Conservation (phyloP, 371 early-diverging fungal species). For the Paraphysoderma sedebokerense region DNA sequence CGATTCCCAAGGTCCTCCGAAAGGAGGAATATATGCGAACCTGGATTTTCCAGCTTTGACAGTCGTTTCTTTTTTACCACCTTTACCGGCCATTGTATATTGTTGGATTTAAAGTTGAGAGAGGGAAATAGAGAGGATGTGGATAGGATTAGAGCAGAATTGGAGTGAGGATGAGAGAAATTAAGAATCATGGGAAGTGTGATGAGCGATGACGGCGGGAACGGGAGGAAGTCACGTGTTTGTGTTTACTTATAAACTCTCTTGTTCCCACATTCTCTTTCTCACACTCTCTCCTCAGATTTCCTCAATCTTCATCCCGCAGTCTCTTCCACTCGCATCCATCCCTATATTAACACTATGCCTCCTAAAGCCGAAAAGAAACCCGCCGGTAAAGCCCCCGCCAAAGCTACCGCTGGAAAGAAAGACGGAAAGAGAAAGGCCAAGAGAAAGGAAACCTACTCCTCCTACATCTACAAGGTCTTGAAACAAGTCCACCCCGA, state of each 20-base stretch:
- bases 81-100: background rate
- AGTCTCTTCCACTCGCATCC: background rate
- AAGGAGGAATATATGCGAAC: too few relatives aligned
- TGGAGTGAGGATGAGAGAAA: background rate
- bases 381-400: constrained; percentile 53
- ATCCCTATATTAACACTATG: constrained; percentile 5
- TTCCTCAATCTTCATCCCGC: background rate
- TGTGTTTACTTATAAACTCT: background rate
- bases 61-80: background rate
- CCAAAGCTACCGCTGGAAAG: constrained; percentile 36
- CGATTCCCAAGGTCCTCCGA: too few relatives aligned
- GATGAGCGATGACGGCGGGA: background rate
- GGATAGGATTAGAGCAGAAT: too few relatives aligned
- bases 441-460: constrained; percentile 76
- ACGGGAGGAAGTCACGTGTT: background rate
- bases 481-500: constrained; percentile 95
- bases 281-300: background rate
- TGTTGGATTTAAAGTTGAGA: too few relatives aligned
- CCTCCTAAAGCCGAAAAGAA: constrained; percentile 16
- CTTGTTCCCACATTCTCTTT: background rate
- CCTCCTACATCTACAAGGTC: constrained; percentile 92
- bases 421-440: constrained; percentile 37
- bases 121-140: background rate
- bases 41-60: constrained; percentile 3
- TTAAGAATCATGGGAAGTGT: background rate